These are phyloP conservation scores for Pleurotus pulmonarius DNA, from an alignment of 768 basidiomycete genomes.

Conservation along the genomic window DNA sequence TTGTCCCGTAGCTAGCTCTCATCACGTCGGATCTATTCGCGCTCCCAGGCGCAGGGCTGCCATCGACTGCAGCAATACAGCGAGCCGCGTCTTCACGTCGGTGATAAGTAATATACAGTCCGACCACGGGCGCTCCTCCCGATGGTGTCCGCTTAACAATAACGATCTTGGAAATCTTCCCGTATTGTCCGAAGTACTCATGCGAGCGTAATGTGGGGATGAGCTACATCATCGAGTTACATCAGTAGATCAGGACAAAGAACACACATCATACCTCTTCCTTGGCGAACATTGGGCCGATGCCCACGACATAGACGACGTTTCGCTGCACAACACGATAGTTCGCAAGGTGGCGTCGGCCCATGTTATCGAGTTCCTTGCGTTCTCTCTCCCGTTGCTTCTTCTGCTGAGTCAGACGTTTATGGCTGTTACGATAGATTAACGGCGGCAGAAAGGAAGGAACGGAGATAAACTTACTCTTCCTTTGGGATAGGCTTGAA, in stretches of 20 bases:
- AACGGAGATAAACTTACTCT: slow-evolving; percentile 63
- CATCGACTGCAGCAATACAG: slow-evolving; percentile 91
- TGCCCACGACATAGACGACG: slow-evolving; percentile 94
- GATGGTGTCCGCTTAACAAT: slow-evolving; percentile 85
- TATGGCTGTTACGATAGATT: slow-evolving; percentile 56
- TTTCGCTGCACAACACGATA: slow-evolving; percentile 96
- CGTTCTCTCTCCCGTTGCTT: slow-evolving; percentile 91
- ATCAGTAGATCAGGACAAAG: slow-evolving; percentile 8
- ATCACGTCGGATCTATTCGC: slow-evolving; percentile 69
- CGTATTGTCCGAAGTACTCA: slow-evolving; percentile 98
- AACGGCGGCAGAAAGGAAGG: slow-evolving; percentile 9
- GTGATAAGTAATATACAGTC: slow-evolving; percentile 96
- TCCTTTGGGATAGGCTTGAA: slow-evolving; percentile 94
- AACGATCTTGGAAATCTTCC: slow-evolving; percentile 94
- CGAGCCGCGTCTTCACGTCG: slow-evolving; percentile 92
- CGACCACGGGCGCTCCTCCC: slow-evolving; percentile 71
- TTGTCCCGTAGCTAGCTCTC: slow-evolving; percentile 93
- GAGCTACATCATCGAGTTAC: slow-evolving; percentile 43
- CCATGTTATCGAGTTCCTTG: slow-evolving; percentile 87
- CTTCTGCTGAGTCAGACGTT: slow-evolving; percentile 93
- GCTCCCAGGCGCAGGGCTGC: slow-evolving; percentile 85
- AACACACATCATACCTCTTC: slow-evolving; percentile 71
- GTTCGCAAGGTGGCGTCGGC: slow-evolving; percentile 83
- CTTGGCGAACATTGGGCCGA: slow-evolving; percentile 90
- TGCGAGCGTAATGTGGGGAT: slow-evolving; percentile 90